Evolutionary conservation across 2,329 filamentous ascomycete species (phyloP).

Genomic region (Monosporascus sp.): DNA sequence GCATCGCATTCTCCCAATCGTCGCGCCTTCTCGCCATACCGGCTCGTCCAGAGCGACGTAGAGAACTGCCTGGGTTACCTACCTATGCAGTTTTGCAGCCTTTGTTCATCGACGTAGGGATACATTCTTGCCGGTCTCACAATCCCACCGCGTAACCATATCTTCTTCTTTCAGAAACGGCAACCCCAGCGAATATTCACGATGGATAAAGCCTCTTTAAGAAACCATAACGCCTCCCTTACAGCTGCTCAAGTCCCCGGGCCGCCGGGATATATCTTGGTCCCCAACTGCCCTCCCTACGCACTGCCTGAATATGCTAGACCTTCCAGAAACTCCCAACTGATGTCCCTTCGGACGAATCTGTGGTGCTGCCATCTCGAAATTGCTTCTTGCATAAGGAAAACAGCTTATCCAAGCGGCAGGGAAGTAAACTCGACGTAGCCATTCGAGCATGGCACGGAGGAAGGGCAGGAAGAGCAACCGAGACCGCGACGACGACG

Average conservation of each 20-base stretch:
- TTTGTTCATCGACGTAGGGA: background rate
- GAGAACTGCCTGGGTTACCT: background rate
- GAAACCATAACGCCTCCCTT: background rate
- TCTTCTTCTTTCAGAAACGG: constrained; percentile 11
- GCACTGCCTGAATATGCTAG: background rate
- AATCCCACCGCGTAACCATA: background rate
- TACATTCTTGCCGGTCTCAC: background rate
- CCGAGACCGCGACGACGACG: constrained; percentile 16
- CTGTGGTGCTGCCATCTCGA: too few relatives aligned
- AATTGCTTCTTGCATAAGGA: too few relatives aligned
- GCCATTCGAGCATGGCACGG: constrained; percentile 11
- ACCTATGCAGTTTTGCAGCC: background rate
- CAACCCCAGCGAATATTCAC: constrained; percentile 4
- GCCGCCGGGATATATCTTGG: constrained; percentile 7
- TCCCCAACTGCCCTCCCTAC: background rate
- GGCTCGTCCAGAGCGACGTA: too few relatives aligned
- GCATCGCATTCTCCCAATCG: too few relatives aligned
- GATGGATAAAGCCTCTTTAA: constrained; percentile 11
- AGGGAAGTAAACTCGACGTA: background rate
- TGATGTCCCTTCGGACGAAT: too few relatives aligned
- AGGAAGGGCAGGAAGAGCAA: constrained; percentile 2
- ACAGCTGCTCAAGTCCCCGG: background rate
- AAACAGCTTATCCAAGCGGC: background rate
- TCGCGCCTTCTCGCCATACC: too few relatives aligned
- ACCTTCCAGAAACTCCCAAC: too few relatives aligned